Evolutionary conservation across 176 grass and related monocot species (phyloP), one percentile per base, ranked within the genome.

Genomic region (Ananas comosus): DNA sequence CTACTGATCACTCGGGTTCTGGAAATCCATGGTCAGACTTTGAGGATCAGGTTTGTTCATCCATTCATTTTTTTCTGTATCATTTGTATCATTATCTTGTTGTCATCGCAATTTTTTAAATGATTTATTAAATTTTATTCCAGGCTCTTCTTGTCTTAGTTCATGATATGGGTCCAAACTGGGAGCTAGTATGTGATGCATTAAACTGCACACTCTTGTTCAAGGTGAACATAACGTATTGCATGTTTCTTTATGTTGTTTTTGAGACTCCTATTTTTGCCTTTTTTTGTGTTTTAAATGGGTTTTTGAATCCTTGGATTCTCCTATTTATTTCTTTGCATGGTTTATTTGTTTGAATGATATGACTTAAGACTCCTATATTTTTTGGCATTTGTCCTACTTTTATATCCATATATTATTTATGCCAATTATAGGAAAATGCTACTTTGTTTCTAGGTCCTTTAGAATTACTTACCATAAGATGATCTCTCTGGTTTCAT

Each of bases 141-240:
- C 76, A 99, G 95, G 86, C 85, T 68, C 95, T 99, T 82, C 90
- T 99, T 68, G 90, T 99, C 64, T 87, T 99, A 83, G 95, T 99
- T 63, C 95, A 99, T 86, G 95, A 99, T 88, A 78, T 99, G 95
- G 95, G 85, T 82, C 90, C 88, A 83, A 94, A 99, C 61, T 99
- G 95, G 95, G 95, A 99, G 82, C 74, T 99, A 53, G 85, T 99
- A 54, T 93, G 95, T 16, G 95, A 99, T 0, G 85, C 90, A 42
- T 80, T 99, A 57, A 99, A 94, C 65, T 88, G 64, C 75, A 94
- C 91, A 47, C 76, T 99, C 70, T 87, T 86, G 61, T 80, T 91
- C 80, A 99, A 99, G 95, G 95, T 94, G 84, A 73, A 70, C 7
- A 14, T 0, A 11, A 12, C 18, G 47, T 8, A 29, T 51, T 49